Evolutionary conservation across 2,329 filamentous ascomycete genomes (phyloP).

Genomic region (Cephalotrichum gorgonifer): DNA sequence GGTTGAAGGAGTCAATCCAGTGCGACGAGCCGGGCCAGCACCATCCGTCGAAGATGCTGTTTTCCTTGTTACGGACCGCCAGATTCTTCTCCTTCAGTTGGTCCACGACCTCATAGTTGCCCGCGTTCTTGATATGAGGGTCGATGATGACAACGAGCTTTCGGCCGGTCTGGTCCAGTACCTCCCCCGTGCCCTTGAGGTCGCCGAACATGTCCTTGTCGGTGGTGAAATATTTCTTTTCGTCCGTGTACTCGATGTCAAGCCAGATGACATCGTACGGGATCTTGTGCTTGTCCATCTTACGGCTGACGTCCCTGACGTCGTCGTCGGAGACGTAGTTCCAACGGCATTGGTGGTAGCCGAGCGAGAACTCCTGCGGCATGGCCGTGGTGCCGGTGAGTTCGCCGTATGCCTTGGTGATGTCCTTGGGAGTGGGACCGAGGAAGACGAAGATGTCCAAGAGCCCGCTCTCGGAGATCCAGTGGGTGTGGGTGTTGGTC

Average conservation of each 20-base stretch:
- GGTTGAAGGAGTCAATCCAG: conserved; percentile 95
- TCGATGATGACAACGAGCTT: conserved; percentile 94
- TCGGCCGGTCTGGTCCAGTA: conserved; percentile 73
- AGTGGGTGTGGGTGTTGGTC: conserved; percentile 80
- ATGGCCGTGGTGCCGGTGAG: conserved; percentile 86
- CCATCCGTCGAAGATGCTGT: conserved; percentile 86
- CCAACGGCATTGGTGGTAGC: conserved; percentile 96
- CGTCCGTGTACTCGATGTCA: conserved; percentile 94
- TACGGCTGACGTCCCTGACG: conserved; percentile 90
- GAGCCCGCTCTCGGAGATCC: conserved; percentile 87
- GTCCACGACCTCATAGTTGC: conserved; percentile 64
- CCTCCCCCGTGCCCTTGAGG: conserved; percentile 77
- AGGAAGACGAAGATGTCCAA: conserved; percentile 93
- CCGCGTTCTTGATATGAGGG: conserved; percentile 92
- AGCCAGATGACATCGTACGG: conserved; percentile 99
- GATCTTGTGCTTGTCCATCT: conserved; percentile 91
- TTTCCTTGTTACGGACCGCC: conserved; percentile 82
- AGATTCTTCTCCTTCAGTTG: conserved; percentile 77
- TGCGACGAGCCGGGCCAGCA: conserved; percentile 97
- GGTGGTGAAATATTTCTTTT: conserved; percentile 98
- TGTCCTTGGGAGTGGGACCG: conserved; percentile 72
- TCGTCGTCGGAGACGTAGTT: conserved; percentile 97
- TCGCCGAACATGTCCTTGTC: conserved; percentile 81
- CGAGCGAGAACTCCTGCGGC: conserved; percentile 85
- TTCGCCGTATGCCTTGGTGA: conserved; percentile 75